Percentiles rank a stretch among this genome's conserved stretches.
Conservation (phyloP, 2,329 filamentous ascomycete species). For the Cercospora sp. region DNA sequence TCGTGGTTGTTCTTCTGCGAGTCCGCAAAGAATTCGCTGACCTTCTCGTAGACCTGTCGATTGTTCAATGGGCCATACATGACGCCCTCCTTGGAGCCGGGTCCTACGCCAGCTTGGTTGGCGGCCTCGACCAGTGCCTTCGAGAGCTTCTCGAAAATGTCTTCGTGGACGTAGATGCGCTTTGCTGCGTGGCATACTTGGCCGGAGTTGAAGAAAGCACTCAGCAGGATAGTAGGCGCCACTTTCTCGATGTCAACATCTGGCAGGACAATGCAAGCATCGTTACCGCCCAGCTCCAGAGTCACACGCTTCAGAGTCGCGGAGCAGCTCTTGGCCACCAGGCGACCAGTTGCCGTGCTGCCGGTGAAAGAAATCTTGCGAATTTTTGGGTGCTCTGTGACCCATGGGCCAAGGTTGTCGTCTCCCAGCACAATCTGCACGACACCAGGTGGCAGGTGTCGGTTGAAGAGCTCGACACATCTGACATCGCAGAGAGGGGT, state of each 20-base stretch:
- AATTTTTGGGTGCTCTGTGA: slow-evolving; percentile 70
- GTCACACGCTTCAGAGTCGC: slow-evolving; percentile 57
- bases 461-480: slow-evolving; percentile 75
- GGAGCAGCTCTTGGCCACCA: slow-evolving; percentile 77
- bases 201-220: slow-evolving; percentile 92
- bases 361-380: slow-evolving; percentile 86
- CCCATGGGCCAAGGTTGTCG: slow-evolving; percentile 48
- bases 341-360: slow-evolving; percentile 79
- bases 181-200: slow-evolving; percentile 93
- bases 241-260: slow-evolving; percentile 88
- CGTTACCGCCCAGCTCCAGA: slow-evolving; percentile 88
- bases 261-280: slow-evolving; percentile 79
- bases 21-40: slow-evolving; percentile 73
- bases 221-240: slow-evolving; percentile 87
- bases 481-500: slow-evolving; percentile 64
- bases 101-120: slow-evolving; percentile 71
- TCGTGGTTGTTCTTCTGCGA: slow-evolving; percentile 76
- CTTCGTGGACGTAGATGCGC: slow-evolving; percentile 84
- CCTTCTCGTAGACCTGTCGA: slow-evolving; percentile 75
- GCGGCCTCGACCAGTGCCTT: slow-evolving; percentile 76
- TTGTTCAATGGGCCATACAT: slow-evolving; percentile 48
- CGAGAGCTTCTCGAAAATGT: slow-evolving; percentile 78
- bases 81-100: slow-evolving; percentile 58
- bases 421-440: slow-evolving; percentile 90
- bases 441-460: slow-evolving; percentile 72